Conservation (phyloP, 768 basidiomycete species). For the Tulasnella sp. region DNA sequence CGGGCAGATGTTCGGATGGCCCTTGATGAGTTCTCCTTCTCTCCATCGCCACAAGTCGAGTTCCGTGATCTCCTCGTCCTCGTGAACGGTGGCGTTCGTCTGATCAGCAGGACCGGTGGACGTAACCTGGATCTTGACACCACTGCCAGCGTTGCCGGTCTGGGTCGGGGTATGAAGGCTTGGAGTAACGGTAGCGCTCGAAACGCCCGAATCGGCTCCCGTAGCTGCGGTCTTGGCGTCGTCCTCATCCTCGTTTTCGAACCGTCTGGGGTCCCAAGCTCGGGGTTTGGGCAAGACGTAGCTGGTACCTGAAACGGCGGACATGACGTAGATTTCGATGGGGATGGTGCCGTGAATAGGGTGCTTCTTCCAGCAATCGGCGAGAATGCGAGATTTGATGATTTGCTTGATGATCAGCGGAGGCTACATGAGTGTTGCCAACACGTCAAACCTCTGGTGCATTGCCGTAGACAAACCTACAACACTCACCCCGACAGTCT, state of each 20-base stretch:
- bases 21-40: constrained; percentile 67
- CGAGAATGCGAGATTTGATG: constrained; percentile 96
- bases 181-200: constrained; percentile 15
- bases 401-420: constrained; percentile 95
- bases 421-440: constrained; percentile 48
- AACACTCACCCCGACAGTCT: constrained; percentile 72
- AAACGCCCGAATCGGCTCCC: not conserved
- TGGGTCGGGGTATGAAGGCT: not conserved
- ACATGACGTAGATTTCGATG: constrained; percentile 96
- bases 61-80: constrained; percentile 10
- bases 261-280: constrained; percentile 77
- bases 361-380: constrained; percentile 99
- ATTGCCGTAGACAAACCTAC: not conserved
- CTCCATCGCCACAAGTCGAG: constrained; percentile 45
- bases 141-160: not conserved
- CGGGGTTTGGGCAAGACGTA: constrained; percentile 69
- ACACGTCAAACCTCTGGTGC: constrained; percentile 24
- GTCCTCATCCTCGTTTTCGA: constrained; percentile 27
- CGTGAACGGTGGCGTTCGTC: not conserved
- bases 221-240: not conserved
- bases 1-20: constrained; percentile 93
- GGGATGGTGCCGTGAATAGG: constrained; percentile 92
- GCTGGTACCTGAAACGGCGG: constrained; percentile 74
- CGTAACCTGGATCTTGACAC: constrained; percentile 4
- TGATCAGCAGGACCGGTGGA: not conserved